These are phyloP conservation scores for Pichia cabralensis DNA, from an alignment of 805 yeast genomes.

Conservation along the genomic window DNA sequence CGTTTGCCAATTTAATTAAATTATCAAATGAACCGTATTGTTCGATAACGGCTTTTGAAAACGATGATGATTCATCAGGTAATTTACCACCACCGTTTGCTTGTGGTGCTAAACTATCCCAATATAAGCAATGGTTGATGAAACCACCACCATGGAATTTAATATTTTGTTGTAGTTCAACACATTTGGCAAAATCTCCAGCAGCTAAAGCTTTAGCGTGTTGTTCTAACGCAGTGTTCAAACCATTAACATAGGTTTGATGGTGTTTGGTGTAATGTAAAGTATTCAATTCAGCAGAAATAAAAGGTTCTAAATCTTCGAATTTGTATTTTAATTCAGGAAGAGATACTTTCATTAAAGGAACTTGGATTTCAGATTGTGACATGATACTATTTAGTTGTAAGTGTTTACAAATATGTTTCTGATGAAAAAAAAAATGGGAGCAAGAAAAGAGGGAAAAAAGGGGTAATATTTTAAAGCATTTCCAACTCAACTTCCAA, in stretches of 20 bases:
- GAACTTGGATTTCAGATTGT: no score
- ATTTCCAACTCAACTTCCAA: no score
- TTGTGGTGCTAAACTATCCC: conserved; percentile 78
- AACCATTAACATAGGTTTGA: conserved; percentile 83
- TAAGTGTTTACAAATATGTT: no score
- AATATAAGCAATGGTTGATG: conserved; percentile 76
- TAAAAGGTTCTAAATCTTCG: conserved; percentile 77
- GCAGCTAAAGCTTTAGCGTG: conserved; percentile 51
- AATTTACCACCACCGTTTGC: conserved; percentile 68
- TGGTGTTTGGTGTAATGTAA: conserved; percentile 85
- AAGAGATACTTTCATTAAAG: conserved; percentile 60
- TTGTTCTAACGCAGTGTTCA: conserved; percentile 70
- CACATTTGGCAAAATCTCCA: conserved; percentile 49
- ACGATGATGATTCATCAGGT: conserved; percentile 44
- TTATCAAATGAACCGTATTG: conserved; percentile 70
- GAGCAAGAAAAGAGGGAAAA: no score
- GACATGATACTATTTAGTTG: no score
- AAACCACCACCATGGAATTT: conserved; percentile 92
- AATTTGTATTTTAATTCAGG: conserved; percentile 81
- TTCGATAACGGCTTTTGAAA: conserved; percentile 46
- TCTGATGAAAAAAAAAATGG: no score
- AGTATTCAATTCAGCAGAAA: conserved; percentile 81
- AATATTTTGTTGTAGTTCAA: conserved; percentile 61
- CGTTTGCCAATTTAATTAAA: conserved; percentile 53
- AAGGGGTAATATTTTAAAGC: no score